Percentiles rank a stretch among this genome's conserved stretches.
phyloP scores from a whole-genome alignment of 2,329 filamentous ascomycete genomes.

The Diplocarpon rosae region DNA sequence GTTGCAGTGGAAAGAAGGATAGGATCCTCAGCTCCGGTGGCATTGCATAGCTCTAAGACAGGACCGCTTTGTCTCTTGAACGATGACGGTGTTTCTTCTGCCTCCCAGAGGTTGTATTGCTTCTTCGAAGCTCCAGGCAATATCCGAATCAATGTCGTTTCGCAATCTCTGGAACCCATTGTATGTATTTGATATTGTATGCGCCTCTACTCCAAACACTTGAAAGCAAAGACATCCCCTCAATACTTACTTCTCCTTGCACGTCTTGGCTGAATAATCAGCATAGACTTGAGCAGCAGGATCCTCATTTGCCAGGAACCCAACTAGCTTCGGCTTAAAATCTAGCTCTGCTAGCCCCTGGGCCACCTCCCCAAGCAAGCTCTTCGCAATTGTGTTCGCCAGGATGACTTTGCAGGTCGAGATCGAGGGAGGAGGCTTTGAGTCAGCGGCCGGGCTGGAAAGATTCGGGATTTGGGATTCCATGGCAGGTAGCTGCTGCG shows the following conservation, averaged over 20 bases:
- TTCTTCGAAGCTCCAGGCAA: too few relatives aligned
- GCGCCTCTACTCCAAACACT: not conserved
- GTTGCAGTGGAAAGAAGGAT: too few relatives aligned
- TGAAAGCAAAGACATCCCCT: not conserved
- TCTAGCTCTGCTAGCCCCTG: constrained; percentile 63
- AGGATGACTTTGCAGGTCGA: constrained; percentile 83
- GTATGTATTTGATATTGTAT: too few relatives aligned
- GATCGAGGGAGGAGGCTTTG: not conserved
- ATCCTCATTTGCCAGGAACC: constrained; percentile 86
- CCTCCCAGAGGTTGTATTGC: too few relatives aligned
- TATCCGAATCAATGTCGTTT: too few relatives aligned
- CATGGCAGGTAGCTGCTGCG: not conserved
- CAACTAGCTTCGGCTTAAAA: constrained; percentile 68
- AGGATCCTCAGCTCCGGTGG: too few relatives aligned
- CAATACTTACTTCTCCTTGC: constrained; percentile 74
- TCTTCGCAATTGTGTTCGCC: constrained; percentile 77
- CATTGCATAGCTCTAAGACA: too few relatives aligned
- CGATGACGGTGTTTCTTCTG: too few relatives aligned
- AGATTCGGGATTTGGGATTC: not conserved
- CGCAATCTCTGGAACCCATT: too few relatives aligned
- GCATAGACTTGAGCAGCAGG: constrained; percentile 88
- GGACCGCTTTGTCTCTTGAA: too few relatives aligned
- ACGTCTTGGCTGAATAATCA: constrained; percentile 95
- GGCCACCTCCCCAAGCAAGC: constrained; percentile 65
- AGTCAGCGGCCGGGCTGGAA: not conserved